Evolutionary conservation across 2,329 filamentous ascomycete species (phyloP).

Genomic region (Escovopsis sp.): DNA sequence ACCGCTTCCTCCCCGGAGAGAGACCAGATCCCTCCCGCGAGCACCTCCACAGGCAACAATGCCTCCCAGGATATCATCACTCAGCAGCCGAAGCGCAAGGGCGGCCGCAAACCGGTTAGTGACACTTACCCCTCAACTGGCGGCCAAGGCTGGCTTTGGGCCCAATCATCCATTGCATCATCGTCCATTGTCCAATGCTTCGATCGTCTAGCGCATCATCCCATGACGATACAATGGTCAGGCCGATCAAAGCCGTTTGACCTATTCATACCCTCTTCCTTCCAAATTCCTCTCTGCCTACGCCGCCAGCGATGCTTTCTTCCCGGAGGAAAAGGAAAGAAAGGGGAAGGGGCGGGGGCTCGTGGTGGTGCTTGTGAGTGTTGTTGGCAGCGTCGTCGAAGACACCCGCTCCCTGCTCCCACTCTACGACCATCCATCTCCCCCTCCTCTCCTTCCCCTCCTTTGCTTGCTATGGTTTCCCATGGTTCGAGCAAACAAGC

Average conservation of each 20-base stretch:
- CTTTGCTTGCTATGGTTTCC: too few species aligned
- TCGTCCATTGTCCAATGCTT: too few species aligned
- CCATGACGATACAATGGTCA: too few species aligned
- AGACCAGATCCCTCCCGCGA: slow-evolving; percentile 25
- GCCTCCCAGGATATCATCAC: slow-evolving; percentile 30
- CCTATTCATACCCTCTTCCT: background rate
- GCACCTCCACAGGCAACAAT: slow-evolving; percentile 15
- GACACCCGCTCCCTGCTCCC: background rate
- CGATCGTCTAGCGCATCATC: too few species aligned
- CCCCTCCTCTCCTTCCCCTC: background rate
- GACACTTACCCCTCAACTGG: slow-evolving; percentile 2
- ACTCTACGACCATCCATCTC: background rate
- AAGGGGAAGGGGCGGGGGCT: too few species aligned
- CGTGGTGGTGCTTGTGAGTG: background rate
- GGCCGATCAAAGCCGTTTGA: too few species aligned
- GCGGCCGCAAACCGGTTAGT: slow-evolving; percentile 92
- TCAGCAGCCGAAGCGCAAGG: slow-evolving; percentile 85
- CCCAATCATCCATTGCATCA: background rate
- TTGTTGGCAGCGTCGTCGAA: too few species aligned
- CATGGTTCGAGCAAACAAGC: background rate
- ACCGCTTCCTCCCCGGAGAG: slow-evolving; percentile 44
- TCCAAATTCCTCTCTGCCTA: background rate
- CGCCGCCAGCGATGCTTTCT: background rate
- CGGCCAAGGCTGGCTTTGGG: background rate
- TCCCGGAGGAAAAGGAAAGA: too few species aligned